phyloP scores from a whole-genome alignment of 1,139 yeast genomes.

The Candida tropicalis region DNA sequence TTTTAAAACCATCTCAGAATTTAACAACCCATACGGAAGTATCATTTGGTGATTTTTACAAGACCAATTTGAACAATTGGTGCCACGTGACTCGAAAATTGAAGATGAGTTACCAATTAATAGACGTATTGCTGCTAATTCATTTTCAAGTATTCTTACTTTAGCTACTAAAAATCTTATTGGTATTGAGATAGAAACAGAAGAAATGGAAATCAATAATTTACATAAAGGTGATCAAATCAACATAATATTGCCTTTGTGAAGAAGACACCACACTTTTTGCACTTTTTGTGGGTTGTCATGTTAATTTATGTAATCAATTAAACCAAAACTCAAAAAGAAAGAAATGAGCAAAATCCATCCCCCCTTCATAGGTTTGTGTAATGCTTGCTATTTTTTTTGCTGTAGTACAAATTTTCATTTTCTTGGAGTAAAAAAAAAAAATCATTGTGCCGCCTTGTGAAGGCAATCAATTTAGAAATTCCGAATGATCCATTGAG shows the following conservation, averaged over 20 bases:
- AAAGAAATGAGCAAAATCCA: too few relatives aligned
- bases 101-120: constrained; percentile 19
- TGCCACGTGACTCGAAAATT: constrained; percentile 18
- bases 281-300: neutral
- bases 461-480: neutral
- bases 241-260: constrained; percentile 7
- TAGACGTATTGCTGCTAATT: constrained; percentile 36
- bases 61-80: constrained; percentile 19
- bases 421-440: too few relatives aligned
- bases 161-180: constrained; percentile 28
- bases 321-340: neutral
- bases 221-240: constrained; percentile 6
- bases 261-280: neutral
- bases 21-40: constrained; percentile 10
- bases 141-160: constrained; percentile 42
- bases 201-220: too few relatives aligned
- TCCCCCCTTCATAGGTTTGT: too few relatives aligned
- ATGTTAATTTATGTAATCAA: neutral
- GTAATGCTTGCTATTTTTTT: neutral
- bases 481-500: constrained; percentile 3
- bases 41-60: constrained; percentile 6
- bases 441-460: neutral
- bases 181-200: constrained; percentile 5
- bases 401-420: too few relatives aligned
- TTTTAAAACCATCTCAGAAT: constrained; percentile 2